Base-by-base conservation (phyloP, 176 grass and related monocot genomes). In the Lolium perenne region DNA sequence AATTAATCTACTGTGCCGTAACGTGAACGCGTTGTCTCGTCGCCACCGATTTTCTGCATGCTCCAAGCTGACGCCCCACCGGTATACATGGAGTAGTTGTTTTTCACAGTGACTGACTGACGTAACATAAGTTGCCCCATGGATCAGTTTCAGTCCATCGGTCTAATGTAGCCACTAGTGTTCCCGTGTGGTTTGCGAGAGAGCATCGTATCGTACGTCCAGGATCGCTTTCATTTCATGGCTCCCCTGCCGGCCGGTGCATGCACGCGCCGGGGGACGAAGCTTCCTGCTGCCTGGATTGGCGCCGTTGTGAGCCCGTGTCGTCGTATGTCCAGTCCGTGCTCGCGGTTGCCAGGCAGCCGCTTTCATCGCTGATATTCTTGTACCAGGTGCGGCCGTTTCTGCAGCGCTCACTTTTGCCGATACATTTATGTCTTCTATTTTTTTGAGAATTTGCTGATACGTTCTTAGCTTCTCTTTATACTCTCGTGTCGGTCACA, bases 361-460 rank as follows among this genome's bases (percentile, higher is more conserved):
- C 66, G 87, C 87, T 84, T 54, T 89, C 87, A 21, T 29, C 7
- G 26, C 21, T 16, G 66, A 82, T 22, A 20, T 84, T 59, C 22
- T 8, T 38, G 43, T 3, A 10, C 40, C 56, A 20, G 56, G 32
- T 35, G 12, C 20, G 18, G 0, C 54, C 82, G 58, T 47, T 21
- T 22, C 84, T 45, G 56, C 56, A 0, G 56, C 7, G n/a, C 8
- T 38, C 82, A 67, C 74, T 67, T 80, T 83, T 40, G 40, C 17
- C 32, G 32, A 35, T 35, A 35, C 32, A 35, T 35, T 35, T 35
- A 2, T 35, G 32, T 35, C 32, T 35, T 35, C 32, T 35, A 35
- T 35, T 35, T 35, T n/a, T 35, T 35, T 35, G 32, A 35, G 32
- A 35, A 35, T 35, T 35, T 35, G n/a, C 2, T 8, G 76, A 63